These are phyloP conservation scores for Calocybe gangraenosa DNA, from an alignment of 768 basidiomycete genomes.

Conservation along the genomic window DNA sequence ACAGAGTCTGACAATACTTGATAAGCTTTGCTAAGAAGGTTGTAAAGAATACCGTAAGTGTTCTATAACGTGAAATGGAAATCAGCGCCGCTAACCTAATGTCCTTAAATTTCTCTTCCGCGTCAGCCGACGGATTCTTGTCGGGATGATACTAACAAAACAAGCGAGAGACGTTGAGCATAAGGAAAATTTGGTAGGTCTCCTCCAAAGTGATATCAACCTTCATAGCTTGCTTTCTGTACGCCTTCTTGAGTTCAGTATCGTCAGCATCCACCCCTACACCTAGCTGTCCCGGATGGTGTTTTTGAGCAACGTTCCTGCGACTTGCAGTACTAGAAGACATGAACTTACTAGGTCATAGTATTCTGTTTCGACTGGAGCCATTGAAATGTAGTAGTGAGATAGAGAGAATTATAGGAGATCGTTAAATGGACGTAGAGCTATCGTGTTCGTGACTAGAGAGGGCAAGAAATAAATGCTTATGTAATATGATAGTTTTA, in stretches of 20 bases:
- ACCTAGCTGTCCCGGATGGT: constrained; percentile 46
- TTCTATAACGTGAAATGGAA: neutral
- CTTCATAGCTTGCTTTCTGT: constrained; percentile 92
- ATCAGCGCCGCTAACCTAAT: constrained; percentile 59
- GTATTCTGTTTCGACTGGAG: constrained; percentile 88
- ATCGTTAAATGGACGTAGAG: constrained; percentile 13
- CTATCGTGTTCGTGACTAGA: neutral
- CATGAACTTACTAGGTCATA: constrained; percentile 68
- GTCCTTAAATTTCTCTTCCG: constrained; percentile 95
- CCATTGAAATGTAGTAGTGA: constrained; percentile 38
- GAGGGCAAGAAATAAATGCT: constrained; percentile 1
- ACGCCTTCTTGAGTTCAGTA: constrained; percentile 88
- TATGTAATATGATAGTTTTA: constrained; percentile 5
- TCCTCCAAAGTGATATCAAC: constrained; percentile 34
- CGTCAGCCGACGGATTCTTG: constrained; percentile 90
- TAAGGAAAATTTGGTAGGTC: neutral
- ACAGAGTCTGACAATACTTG: constrained; percentile 86
- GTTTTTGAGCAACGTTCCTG: neutral
- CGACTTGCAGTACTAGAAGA: neutral
- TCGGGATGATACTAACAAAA: constrained; percentile 81
- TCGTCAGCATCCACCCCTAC: constrained; percentile 73
- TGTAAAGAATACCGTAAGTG: too few species aligned
- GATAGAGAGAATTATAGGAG: constrained; percentile 12
- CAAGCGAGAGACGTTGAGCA: neutral
- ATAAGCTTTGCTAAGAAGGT: constrained; percentile 77